These are phyloP conservation scores for Centella asiatica DNA, from an alignment of 129 eudicot genomes.

Conservation along the genomic window DNA sequence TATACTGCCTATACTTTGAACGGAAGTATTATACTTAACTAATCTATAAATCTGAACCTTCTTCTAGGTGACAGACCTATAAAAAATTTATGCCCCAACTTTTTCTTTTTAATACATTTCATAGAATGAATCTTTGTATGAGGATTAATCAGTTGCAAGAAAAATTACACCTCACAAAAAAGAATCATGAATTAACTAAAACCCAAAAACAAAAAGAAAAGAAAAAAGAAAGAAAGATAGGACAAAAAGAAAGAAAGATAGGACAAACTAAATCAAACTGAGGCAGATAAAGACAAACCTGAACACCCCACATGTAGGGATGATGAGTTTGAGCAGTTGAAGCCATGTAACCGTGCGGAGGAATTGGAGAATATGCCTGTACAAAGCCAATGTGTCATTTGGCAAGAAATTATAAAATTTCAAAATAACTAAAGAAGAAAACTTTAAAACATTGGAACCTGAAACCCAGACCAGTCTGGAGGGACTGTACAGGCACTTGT, in stretches of 20 bases:
- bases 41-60: no score
- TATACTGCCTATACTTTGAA: no score
- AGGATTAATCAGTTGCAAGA: background rate
- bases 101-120: background rate
- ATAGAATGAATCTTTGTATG: background rate
- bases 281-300: no score
- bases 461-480: constrained; percentile 77
- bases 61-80: no score
- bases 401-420: background rate
- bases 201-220: no score
- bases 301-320: constrained; percentile 84
- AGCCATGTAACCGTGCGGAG: constrained; percentile 83
- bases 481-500: constrained; percentile 32
- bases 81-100: no score
- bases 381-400: constrained; percentile 10
- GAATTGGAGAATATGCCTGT: constrained; percentile 93
- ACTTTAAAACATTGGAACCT: constrained; percentile 38
- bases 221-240: background rate
- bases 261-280: no score
- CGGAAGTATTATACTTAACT: no score
- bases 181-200: no score
- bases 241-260: background rate
- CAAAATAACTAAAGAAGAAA: background rate
- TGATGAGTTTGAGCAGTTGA: constrained; percentile 71
- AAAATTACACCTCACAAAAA: background rate